These are phyloP conservation scores for Penicillium coprophilum DNA, from an alignment of 495 filamentous ascomycete species.

Conservation along the genomic window DNA sequence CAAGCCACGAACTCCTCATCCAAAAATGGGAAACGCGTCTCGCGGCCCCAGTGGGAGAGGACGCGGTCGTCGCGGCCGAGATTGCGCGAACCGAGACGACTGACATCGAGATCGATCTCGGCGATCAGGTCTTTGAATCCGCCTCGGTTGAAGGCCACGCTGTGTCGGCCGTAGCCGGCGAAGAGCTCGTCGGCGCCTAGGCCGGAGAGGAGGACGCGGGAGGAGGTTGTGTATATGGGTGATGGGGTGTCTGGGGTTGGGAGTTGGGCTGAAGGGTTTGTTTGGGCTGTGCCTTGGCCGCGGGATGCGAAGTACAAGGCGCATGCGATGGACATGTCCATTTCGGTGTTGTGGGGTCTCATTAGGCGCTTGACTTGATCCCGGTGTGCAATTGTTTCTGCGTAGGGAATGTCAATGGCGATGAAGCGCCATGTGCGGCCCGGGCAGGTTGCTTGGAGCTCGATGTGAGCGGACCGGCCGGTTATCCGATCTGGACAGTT, in stretches of 20 bases:
- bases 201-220: slow-evolving; percentile 85
- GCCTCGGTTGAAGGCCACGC: slow-evolving; percentile 64
- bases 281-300: slow-evolving; percentile 55
- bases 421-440: slow-evolving; percentile 77
- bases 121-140: slow-evolving; percentile 71
- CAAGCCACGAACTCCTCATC: slow-evolving; percentile 84
- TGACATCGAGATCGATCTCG: slow-evolving; percentile 84
- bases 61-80: slow-evolving; percentile 91
- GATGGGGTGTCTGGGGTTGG: slow-evolving; percentile 1
- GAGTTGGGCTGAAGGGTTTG: neutral
- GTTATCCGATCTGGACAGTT: slow-evolving; percentile 88
- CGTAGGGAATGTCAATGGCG: slow-evolving; percentile 77
- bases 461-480: slow-evolving; percentile 69
- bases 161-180: slow-evolving; percentile 86
- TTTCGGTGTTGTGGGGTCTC: slow-evolving; percentile 92
- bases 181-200: slow-evolving; percentile 97
- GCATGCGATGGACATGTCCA: slow-evolving; percentile 95
- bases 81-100: slow-evolving; percentile 86
- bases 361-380: slow-evolving; percentile 71
- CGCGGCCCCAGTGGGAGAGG: slow-evolving; percentile 84
- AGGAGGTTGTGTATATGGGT: slow-evolving; percentile 61
- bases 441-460: slow-evolving; percentile 71
- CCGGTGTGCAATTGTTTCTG: slow-evolving; percentile 70
- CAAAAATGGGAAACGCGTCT: slow-evolving; percentile 88
- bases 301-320: slow-evolving; percentile 93